Base-by-base conservation (phyloP, 164 flowering plant genomes). In the Saururus chinensis region DNA sequence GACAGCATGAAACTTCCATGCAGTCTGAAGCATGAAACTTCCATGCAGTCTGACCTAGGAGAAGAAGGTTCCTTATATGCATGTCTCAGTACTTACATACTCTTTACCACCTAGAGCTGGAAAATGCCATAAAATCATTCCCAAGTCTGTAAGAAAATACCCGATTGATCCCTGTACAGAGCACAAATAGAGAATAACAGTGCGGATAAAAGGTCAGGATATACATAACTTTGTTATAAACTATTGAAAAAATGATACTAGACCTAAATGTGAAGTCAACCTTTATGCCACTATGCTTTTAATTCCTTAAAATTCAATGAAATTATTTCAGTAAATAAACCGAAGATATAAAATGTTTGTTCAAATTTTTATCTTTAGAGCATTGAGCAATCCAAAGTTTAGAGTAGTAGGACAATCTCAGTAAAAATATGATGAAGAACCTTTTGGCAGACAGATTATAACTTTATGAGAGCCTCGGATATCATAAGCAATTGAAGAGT, bases 41-140 rank as follows among this genome's bases (percentile, higher is more conserved):
- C 23, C 55, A 52, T 52, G 16, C 55, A 52, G 7, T 19, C 13
- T 21, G 23, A 52, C 22, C 22, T 19, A 20, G 19, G 20, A 23
- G 22, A 53, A n/a, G 25, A 11, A n/a, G n/a, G n/a, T 23, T 20
- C 9, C 25, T 4, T 53, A 22, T 8, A 56, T 6, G 37, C 14
- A 25, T 26, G 21, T 53, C 56, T 21, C n/a, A 23, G 35, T 63
- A 82, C 96, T 86, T 77, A 89, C 96, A 78, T 82, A 89, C 64
- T 89, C 93, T 67, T 74, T 26, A 59, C 96, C 91, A 60, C 96
- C 96, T 66, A 89, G 72, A 64, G 79, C 76, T 30, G 93, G 93
- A 76, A 54, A 82, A 37, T 64, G 59, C 84, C 88, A 87, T 20
- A 89, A 57, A 51, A 89, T 84, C 91, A 89, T 87, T 59, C 75